These are phyloP conservation scores for Candida germanica DNA, from an alignment of 805 yeast species.

Conservation along the genomic window DNA sequence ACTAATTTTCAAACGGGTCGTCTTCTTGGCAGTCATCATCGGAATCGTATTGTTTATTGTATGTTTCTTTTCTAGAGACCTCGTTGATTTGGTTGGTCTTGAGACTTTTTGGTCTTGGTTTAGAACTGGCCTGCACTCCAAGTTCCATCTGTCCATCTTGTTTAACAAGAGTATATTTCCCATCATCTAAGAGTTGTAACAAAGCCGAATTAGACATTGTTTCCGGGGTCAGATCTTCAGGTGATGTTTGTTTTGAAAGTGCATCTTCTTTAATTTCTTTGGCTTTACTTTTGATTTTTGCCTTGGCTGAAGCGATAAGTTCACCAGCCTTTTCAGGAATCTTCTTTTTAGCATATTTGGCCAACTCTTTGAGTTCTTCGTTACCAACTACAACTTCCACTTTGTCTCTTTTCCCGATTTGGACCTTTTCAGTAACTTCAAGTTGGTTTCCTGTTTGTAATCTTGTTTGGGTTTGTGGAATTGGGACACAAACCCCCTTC, in stretches of 20 bases:
- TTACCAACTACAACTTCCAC: constrained; percentile 17
- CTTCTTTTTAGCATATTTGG: constrained; percentile 15
- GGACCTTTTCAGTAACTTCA: no score
- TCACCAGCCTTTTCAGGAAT: constrained; percentile 16
- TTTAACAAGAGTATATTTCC: constrained; percentile 3
- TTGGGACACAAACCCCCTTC: no score
- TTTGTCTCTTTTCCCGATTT: constrained; percentile 11
- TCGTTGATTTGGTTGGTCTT: constrained; percentile 10
- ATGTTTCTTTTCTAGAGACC: constrained; percentile 5
- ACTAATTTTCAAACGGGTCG: constrained; percentile 2
- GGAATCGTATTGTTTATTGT: constrained; percentile 3
- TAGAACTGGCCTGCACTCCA: not conserved
- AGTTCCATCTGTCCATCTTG: constrained; percentile 1
- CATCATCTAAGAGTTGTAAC: constrained; percentile 4
- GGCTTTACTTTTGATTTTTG: not conserved
- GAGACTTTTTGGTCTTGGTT: constrained; percentile 3
- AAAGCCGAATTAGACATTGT: no score
- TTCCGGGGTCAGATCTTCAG: no score
- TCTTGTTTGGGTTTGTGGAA: no score
- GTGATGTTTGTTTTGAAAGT: no score
- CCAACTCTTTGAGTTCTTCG: constrained; percentile 16
- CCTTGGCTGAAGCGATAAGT: constrained; percentile 9
- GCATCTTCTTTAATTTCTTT: no score
- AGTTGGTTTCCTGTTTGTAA: no score
- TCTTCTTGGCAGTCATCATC: no score